Conservation (phyloP, 306 rosid genomes). For the Bauhinia variegata region DNA sequence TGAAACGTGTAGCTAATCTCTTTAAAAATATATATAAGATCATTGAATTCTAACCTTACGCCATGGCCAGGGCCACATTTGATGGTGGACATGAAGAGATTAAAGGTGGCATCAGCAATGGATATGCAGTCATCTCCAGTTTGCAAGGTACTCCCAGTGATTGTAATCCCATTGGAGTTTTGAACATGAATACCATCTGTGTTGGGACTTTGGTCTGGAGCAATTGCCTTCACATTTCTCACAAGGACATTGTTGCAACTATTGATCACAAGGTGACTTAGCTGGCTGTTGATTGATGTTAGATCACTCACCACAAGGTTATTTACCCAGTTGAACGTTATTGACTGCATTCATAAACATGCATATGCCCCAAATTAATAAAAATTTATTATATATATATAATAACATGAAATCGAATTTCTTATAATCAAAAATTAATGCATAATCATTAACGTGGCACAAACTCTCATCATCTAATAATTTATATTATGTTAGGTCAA, state of each 20-base stretch:
- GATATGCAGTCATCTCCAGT: constrained; percentile 79
- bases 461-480: too few relatives aligned
- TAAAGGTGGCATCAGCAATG: constrained; percentile 60
- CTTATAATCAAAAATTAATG: too few relatives aligned
- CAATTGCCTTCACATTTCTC: constrained; percentile 43
- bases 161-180: constrained; percentile 49
- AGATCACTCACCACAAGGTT: constrained; percentile 59
- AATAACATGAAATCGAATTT: too few relatives aligned
- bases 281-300: constrained; percentile 66
- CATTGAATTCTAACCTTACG: too few relatives aligned
- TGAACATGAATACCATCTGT: constrained; percentile 79
- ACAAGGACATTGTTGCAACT: constrained; percentile 60
- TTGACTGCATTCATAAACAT: constrained; percentile 46
- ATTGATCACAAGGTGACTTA: constrained; percentile 57
- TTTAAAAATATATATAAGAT: too few relatives aligned
- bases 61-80: constrained; percentile 84
- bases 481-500: too few relatives aligned
- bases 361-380: not conserved
- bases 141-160: constrained; percentile 46
- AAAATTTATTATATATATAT: too few relatives aligned
- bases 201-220: constrained; percentile 61
- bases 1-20: too few relatives aligned
- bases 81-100: constrained; percentile 51
- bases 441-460: too few relatives aligned
- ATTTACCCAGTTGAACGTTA: constrained; percentile 56